Evolutionary conservation across 2,329 filamentous ascomycete species (phyloP), one percentile per base, ranked within the genome.

Genomic region (Knufia fluminis): DNA sequence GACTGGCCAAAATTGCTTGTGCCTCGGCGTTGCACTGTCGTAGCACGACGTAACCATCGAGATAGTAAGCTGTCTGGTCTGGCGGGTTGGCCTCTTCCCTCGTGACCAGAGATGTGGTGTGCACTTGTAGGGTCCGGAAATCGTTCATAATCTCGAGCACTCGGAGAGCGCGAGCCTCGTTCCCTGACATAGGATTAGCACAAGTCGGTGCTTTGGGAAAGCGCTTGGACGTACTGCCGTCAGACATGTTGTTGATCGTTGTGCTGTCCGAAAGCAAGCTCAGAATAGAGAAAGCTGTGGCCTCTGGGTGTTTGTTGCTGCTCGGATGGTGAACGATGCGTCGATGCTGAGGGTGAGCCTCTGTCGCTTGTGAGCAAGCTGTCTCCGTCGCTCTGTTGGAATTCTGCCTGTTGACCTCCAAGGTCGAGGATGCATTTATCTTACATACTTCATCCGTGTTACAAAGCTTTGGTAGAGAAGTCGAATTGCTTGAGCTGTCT

Each of bases 61-160:
- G 73, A 57, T 77, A 72, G 61, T 74, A 74, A 54, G 57, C 57
- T 26, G 80, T 76, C 47, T 78, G 75, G 35, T 73, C 66, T 3
- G 73, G 68, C 24, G 73, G 70, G 17, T 70, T 69, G 23, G 71
- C 68, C 51, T 73, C 71, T 51, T 78, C 71, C 52, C 77, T 70
- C 24, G 72, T 54, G 33, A 60, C 51, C 22, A 57, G 51, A 17
- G 56, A 56, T 4, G 52, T 70, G 50, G 82, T 77, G 60, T 80
- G 77, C 54, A 75, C 64, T 55, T 81, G 75, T 3, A 82, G 66
- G 49, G 76, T 78, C 47, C 78, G 76, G 61, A 79, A 83, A 66
- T 83, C 79, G 54, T 74, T 74, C 68, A 83, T 78, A 61, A 83
- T 73, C 64, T 83, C 79, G 41, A 77, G 71, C 56, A 83, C 67